Conservation (phyloP, 2,329 filamentous ascomycete species). For the Fusarium nematophilum region DNA sequence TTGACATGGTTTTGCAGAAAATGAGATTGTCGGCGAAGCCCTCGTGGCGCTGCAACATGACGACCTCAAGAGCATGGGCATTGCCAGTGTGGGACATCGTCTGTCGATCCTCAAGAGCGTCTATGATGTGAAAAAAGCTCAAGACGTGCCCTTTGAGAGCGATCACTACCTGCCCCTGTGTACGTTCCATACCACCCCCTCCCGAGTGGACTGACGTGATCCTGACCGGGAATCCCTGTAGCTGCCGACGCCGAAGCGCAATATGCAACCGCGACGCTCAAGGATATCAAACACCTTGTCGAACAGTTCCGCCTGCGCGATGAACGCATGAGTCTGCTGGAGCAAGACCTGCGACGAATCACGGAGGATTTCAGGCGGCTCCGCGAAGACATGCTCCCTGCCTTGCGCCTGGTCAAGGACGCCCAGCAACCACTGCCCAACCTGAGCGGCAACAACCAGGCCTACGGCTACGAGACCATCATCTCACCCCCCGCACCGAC, state of each 20-base stretch:
- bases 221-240: conserved; percentile 51
- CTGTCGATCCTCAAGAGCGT: conserved; percentile 95
- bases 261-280: conserved; percentile 88
- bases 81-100: conserved; percentile 91
- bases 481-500: conserved; percentile 68
- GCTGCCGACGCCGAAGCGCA: conserved; percentile 90
- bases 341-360: conserved; percentile 84
- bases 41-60: conserved; percentile 90
- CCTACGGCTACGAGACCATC: conserved; percentile 63
- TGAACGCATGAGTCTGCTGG: conserved; percentile 85
- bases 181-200: conserved; percentile 55
- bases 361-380: conserved; percentile 90
- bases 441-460: conserved; percentile 52
- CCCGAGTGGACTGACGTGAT: conserved; percentile 36
- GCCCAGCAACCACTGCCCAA: conserved; percentile 86
- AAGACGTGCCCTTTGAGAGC: conserved; percentile 89
- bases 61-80: conserved; percentile 94
- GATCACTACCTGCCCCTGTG: conserved; percentile 95
- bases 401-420: conserved; percentile 91
- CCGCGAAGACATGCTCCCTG: conserved; percentile 90
- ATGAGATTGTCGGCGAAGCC: conserved; percentile 93
- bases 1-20: conserved; percentile 68
- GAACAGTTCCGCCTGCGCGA: conserved; percentile 90
- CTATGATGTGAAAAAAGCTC: conserved; percentile 95
- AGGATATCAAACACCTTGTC: conserved; percentile 91